A percentile compares a stretch with the other conserved stretches of the same genome.
phyloP scores from a whole-genome alignment of 345 rosid genomes.

The Hibiscus trionum region DNA sequence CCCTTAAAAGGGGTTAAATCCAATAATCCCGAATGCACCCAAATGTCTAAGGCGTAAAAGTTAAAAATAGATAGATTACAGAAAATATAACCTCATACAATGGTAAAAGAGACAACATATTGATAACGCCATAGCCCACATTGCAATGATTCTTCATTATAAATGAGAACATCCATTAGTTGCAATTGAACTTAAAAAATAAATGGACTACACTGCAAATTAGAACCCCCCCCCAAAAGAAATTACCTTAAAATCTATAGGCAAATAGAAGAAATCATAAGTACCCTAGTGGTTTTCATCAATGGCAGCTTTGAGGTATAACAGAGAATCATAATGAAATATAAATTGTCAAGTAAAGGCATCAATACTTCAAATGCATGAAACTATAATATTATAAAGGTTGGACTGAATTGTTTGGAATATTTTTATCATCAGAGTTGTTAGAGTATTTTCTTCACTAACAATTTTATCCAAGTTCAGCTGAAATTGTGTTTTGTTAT shows the following conservation, averaged over 20 bases:
- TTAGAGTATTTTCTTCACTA: no score
- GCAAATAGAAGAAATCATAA: slow-evolving; percentile 66
- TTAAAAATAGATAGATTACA: not conserved
- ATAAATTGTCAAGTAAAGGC: no score
- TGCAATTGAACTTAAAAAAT: slow-evolving; percentile 1
- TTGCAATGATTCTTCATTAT: slow-evolving; percentile 68
- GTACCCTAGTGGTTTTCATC: slow-evolving; percentile 59
- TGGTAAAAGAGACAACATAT: slow-evolving; percentile 61
- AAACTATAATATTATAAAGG: no score
- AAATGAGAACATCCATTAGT: slow-evolving; percentile 16
- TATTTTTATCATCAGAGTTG: no score
- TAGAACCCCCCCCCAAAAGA: slow-evolving; percentile 16
- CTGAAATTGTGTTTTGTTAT: no score
- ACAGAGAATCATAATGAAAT: no score
- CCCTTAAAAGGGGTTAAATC: not conserved
- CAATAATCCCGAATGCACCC: not conserved
- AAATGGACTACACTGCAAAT: slow-evolving; percentile 10
- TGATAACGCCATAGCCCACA: no score
- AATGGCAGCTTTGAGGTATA: slow-evolving; percentile 67
- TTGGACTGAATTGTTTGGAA: no score
- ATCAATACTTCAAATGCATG: no score
- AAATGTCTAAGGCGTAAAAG: not conserved
- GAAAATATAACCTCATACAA: slow-evolving; percentile 47
- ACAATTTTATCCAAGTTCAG: no score
- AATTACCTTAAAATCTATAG: slow-evolving; percentile 73